A percentile compares a stretch with the other conserved stretches of the same genome.
These are phyloP conservation scores for Tylopilus sp. DNA, from an alignment of 768 basidiomycete species.

Conservation along the genomic window DNA sequence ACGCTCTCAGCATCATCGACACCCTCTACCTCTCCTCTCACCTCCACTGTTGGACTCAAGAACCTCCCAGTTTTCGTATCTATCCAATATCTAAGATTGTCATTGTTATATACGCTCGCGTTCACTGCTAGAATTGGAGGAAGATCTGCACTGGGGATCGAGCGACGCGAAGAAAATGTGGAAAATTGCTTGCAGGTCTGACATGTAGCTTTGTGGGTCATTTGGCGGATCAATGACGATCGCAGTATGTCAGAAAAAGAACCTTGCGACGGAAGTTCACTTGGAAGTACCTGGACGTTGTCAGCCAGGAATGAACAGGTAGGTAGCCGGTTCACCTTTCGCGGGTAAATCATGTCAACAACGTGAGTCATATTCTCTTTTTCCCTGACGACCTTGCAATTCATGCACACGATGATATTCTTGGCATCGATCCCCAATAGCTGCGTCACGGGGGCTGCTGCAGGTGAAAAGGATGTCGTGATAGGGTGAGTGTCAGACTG, in stretches of 20 bases:
- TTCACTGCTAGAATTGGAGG: constrained; percentile 88
- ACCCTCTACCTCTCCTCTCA: constrained; percentile 60
- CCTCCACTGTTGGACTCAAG: constrained; percentile 51
- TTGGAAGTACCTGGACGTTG: constrained; percentile 30
- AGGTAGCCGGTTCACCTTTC: constrained; percentile 50
- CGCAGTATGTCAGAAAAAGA: constrained; percentile 70
- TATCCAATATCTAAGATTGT: constrained; percentile 71
- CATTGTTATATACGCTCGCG: constrained; percentile 74
- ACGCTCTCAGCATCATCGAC: constrained; percentile 52
- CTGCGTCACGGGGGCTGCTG: constrained; percentile 78
- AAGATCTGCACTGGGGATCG: constrained; percentile 58
- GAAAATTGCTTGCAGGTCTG: constrained; percentile 76
- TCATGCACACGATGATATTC: constrained; percentile 70
- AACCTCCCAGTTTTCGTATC: constrained; percentile 50
- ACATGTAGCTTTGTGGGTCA: constrained; percentile 84
- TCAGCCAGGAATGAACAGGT: background rate
- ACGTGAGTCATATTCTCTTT: constrained; percentile 82
- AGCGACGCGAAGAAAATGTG: constrained; percentile 67
- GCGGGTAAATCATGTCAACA: constrained; percentile 83
- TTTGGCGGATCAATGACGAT: constrained; percentile 75
- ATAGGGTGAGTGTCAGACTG: constrained; percentile 19
- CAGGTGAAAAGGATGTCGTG: constrained; percentile 27
- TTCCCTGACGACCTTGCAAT: constrained; percentile 66
- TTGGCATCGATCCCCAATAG: constrained; percentile 77
- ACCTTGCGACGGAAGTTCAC: constrained; percentile 35